A percentile compares a stretch with the other conserved stretches of the same genome.
Conservation (phyloP, 2,329 filamentous ascomycete genomes). For the Ophiostoma perfectum region DNA sequence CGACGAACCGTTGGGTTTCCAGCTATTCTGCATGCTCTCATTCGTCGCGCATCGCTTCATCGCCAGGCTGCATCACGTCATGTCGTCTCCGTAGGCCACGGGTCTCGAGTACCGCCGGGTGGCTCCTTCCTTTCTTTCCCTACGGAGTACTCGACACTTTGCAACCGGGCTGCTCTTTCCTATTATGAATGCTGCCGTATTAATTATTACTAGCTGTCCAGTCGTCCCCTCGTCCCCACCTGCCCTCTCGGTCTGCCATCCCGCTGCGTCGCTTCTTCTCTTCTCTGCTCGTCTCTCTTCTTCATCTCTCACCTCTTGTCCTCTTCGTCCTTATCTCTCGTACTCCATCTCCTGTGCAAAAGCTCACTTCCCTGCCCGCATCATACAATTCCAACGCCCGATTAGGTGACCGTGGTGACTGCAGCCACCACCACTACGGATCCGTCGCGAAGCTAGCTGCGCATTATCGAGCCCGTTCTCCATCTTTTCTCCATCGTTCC, state of each 20-base stretch:
- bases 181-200: background rate
- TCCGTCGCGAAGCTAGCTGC: background rate
- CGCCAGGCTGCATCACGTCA: slow-evolving; percentile 21
- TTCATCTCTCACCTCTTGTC: background rate
- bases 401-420: background rate
- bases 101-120: background rate
- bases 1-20: no score
- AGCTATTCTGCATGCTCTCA: background rate
- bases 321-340: background rate
- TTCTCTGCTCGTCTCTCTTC: background rate
- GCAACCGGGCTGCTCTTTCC: background rate
- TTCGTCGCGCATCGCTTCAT: slow-evolving; percentile 20
- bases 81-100: background rate
- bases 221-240: slow-evolving; percentile 1
- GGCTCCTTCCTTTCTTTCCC: background rate
- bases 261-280: background rate
- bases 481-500: slow-evolving; percentile 11
- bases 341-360: no score
- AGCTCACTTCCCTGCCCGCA: background rate
- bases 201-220: background rate
- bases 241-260: background rate
- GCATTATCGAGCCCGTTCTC: slow-evolving; percentile 12
- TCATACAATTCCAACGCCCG: background rate
- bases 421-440: background rate
- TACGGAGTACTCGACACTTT: no score